phyloP scores from a whole-genome alignment of 108 stramenopile species.

The Cylindrotheca fusiformis region DNA sequence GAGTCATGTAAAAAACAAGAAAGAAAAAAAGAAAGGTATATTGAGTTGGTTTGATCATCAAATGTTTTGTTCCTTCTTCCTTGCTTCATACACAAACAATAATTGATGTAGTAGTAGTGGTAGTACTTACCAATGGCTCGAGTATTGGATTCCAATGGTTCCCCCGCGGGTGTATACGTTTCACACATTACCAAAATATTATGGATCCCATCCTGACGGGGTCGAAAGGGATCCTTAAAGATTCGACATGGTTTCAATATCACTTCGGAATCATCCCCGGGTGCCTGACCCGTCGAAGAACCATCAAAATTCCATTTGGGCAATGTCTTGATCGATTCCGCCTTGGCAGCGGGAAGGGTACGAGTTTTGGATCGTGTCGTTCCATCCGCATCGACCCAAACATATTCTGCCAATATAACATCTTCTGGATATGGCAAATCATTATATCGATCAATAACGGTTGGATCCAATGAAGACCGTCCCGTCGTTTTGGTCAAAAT shows the following conservation, averaged over 20 bases:
- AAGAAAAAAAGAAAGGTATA: no score
- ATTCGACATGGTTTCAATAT: slow-evolving; percentile 84
- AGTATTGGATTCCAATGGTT: slow-evolving; percentile 80
- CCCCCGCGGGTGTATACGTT: slow-evolving; percentile 90
- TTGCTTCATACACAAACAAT: no score
- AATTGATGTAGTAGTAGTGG: no score
- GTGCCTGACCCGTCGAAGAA: slow-evolving; percentile 93
- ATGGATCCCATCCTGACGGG: slow-evolving; percentile 68
- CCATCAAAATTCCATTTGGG: slow-evolving; percentile 99
- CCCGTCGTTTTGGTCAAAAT: slow-evolving; percentile 48
- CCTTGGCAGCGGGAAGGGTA: slow-evolving; percentile 66
- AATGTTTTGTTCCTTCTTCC: no score
- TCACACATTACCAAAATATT: slow-evolving; percentile 97
- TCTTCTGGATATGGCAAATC: slow-evolving; percentile 66
- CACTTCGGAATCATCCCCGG: slow-evolving; percentile 96
- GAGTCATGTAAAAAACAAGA: no score
- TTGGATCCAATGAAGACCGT: slow-evolving; percentile 70
- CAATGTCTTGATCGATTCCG: slow-evolving; percentile 47
- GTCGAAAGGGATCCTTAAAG: slow-evolving; percentile 94
- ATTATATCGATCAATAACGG: slow-evolving; percentile 63
- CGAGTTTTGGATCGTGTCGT: slow-evolving; percentile 86
- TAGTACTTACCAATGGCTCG: slow-evolving; percentile 84
- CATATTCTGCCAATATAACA: slow-evolving; percentile 83
- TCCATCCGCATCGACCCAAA: slow-evolving; percentile 90
- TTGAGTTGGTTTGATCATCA: no score